Evolutionary conservation across 257 asterid species (phyloP).

Genomic region (Parsonsia alboflavescens): DNA sequence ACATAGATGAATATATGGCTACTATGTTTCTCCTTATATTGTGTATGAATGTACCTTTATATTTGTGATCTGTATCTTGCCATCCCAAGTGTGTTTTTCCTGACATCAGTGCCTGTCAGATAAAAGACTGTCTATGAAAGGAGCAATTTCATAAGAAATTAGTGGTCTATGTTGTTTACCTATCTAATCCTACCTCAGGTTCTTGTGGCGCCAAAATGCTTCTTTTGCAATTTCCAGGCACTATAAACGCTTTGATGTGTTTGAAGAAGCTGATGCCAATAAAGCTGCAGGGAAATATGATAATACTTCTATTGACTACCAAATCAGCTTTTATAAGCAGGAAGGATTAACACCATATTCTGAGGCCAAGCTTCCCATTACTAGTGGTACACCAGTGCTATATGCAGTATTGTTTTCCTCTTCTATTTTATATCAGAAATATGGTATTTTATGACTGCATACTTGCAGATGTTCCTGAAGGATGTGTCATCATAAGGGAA

Average conservation of each 20-base stretch:
- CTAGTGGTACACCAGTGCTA: constrained; percentile 59
- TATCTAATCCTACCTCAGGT: constrained; percentile 37
- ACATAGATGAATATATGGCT: background rate
- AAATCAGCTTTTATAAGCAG: constrained; percentile 66
- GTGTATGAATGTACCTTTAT: background rate
- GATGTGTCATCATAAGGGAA: constrained; percentile 84
- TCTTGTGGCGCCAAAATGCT: constrained; percentile 91
- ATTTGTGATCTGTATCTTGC: background rate
- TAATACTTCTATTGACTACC: constrained; percentile 67
- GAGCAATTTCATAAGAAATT: background rate
- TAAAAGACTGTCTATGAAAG: background rate
- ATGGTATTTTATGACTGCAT: constrained; percentile 12
- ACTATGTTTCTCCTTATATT: background rate
- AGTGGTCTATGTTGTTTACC: background rate
- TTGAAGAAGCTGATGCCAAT: constrained; percentile 95
- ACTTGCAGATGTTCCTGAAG: constrained; percentile 98
- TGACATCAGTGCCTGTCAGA: background rate
- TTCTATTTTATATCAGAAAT: constrained; percentile 15
- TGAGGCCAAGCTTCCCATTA: constrained; percentile 80
- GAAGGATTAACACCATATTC: constrained; percentile 92
- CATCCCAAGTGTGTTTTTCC: background rate
- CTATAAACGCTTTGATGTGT: constrained; percentile 82
- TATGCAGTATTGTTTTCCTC: constrained; percentile 6
- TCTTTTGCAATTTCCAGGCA: constrained; percentile 92
- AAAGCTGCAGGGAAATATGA: constrained; percentile 85